A percentile compares a stretch with the other conserved stretches of the same genome.
These are phyloP conservation scores for Gossypium thurberi DNA, from an alignment of 345 rosid genomes.

Conservation along the genomic window DNA sequence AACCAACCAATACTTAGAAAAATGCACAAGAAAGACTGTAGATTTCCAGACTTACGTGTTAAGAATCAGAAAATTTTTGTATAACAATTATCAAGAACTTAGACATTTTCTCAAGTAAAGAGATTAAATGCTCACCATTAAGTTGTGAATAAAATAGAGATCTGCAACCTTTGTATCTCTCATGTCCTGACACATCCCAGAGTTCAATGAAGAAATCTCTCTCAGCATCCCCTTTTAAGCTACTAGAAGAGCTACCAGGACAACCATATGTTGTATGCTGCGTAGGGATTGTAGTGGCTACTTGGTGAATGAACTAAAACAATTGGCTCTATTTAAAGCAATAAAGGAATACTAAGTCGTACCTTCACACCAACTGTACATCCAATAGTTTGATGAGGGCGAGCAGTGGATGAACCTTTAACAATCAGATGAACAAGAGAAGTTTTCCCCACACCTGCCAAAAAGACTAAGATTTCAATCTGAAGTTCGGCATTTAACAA, in stretches of 20 bases:
- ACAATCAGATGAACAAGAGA: constrained; percentile 84
- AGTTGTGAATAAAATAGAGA: constrained; percentile 88
- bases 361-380: constrained; percentile 98
- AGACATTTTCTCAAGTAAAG: not conserved
- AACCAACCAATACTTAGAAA: not conserved
- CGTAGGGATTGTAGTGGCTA: constrained; percentile 11
- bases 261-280: constrained; percentile 77
- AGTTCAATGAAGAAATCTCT: constrained; percentile 97
- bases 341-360: constrained; percentile 8
- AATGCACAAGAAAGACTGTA: not conserved
- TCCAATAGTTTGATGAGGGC: constrained; percentile 90
- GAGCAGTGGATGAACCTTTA: constrained; percentile 61
- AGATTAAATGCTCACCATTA: constrained; percentile 50
- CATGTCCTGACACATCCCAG: constrained; percentile 99
- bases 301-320: constrained; percentile 15
- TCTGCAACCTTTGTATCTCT: constrained; percentile 90
- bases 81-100: constrained; percentile 5
- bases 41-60: not conserved
- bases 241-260: constrained; percentile 85
- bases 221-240: constrained; percentile 77
- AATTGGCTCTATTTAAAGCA: not conserved
- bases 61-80: not conserved
- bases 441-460: constrained; percentile 86
- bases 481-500: constrained; percentile 6
- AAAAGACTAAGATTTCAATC: constrained; percentile 13